These are phyloP conservation scores for Fragaria iinumae DNA, from an alignment of 306 rosid genomes.

Conservation along the genomic window DNA sequence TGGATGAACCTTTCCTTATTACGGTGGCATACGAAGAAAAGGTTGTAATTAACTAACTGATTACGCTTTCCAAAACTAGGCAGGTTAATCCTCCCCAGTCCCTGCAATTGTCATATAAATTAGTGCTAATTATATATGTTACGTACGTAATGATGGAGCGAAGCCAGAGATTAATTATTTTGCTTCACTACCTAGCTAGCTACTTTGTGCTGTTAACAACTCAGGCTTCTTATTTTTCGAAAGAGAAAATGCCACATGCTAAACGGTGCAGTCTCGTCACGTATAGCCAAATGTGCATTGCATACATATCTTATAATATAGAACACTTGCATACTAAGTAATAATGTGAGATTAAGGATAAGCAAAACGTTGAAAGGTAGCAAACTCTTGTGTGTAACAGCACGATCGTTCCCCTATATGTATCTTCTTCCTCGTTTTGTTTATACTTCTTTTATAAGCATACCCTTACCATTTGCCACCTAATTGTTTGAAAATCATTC, in stretches of 20 bases:
- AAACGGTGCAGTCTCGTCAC: neutral
- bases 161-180: neutral
- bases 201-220: conserved; percentile 1
- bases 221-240: neutral
- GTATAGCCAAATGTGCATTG: neutral
- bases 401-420: neutral
- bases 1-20: too few species aligned
- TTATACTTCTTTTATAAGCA: neutral
- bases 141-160: neutral
- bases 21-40: neutral
- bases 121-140: too few species aligned
- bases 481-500: neutral
- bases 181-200: neutral
- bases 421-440: neutral
- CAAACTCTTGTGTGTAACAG: neutral
- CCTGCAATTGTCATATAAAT: neutral
- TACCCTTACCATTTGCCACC: neutral
- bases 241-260: neutral
- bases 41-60: neutral
- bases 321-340: neutral
- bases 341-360: neutral
- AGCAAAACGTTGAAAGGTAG: neutral
- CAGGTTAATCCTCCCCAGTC: neutral
- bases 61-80: too few species aligned
- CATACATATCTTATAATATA: neutral